Evolutionary conservation across 495 filamentous ascomycete species (phyloP).

Genomic region (Pyrenula aspistea): DNA sequence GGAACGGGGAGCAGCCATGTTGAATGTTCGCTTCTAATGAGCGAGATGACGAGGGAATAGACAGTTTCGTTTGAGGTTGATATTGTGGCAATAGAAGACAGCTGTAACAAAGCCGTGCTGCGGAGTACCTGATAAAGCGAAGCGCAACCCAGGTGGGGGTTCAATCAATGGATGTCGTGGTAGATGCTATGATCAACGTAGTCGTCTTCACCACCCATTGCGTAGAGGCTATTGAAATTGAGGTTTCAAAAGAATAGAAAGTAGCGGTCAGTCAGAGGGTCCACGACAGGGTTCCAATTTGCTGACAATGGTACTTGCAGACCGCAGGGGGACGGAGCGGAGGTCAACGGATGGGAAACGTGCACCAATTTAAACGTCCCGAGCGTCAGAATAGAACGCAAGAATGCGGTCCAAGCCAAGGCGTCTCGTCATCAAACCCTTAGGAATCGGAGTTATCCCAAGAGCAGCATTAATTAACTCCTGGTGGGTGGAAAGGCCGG

Average conservation of each 20-base stretch:
- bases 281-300: background rate
- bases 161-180: background rate
- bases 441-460: too few relatives aligned
- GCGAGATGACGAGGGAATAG: background rate
- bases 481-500: background rate
- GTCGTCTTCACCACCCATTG: background rate
- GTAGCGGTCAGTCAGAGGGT: background rate
- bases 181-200: background rate
- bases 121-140: background rate
- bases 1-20: conserved; percentile 38
- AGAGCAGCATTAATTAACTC: too few relatives aligned
- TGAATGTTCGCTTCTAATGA: conserved; percentile 3
- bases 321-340: background rate
- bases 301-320: background rate
- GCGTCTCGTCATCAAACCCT: too few relatives aligned
- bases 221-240: background rate
- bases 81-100: background rate
- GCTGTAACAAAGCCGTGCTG: background rate
- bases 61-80: background rate
- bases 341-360: background rate
- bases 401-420: too few relatives aligned
- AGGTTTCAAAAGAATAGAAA: background rate
- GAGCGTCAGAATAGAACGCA: too few relatives aligned
- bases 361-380: background rate
- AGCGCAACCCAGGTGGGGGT: background rate